phyloP scores from a whole-genome alignment of 208 protist genomes.

The Leishmania tropica region DNA sequence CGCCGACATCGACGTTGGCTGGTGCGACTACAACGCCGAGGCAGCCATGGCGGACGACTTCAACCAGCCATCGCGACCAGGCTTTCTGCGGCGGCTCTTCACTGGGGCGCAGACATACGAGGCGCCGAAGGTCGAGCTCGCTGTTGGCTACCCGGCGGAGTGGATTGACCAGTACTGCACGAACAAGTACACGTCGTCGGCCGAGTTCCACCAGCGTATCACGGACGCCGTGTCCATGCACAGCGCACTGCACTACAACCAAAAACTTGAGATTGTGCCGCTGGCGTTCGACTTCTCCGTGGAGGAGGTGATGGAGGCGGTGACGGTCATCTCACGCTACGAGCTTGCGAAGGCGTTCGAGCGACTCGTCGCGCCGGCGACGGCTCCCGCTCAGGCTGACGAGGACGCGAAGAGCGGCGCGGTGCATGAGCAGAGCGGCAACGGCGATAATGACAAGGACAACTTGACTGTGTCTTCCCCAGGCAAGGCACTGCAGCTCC shows the following conservation, averaged over 20 bases:
- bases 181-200: conserved; percentile 52
- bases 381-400: not conserved
- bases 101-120: conserved; percentile 26
- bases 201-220: conserved; percentile 74
- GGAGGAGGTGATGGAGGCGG: conserved; percentile 68
- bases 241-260: conserved; percentile 68
- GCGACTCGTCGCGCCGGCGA: conserved; percentile 30
- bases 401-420: not conserved
- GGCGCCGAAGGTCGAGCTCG: conserved; percentile 70
- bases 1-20: conserved; percentile 74
- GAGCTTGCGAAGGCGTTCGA: conserved; percentile 79
- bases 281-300: conserved; percentile 80
- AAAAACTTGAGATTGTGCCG: conserved; percentile 81
- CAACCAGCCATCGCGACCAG: conserved; percentile 20
- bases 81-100: conserved; percentile 33
- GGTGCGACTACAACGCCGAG: conserved; percentile 70
- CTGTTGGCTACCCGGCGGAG: conserved; percentile 84
- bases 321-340: conserved; percentile 67
- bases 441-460: not conserved
- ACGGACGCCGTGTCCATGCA: conserved; percentile 59
- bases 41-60: conserved; percentile 44
- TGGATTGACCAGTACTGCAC: conserved; percentile 77
- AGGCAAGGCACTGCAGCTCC: not conserved
- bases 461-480: not conserved
- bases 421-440: not conserved